Percentiles rank a stretch among this genome's conserved stretches.
phyloP scores from a whole-genome alignment of 352 stramenopile genomes.

The Pythium sukuiense region DNA sequence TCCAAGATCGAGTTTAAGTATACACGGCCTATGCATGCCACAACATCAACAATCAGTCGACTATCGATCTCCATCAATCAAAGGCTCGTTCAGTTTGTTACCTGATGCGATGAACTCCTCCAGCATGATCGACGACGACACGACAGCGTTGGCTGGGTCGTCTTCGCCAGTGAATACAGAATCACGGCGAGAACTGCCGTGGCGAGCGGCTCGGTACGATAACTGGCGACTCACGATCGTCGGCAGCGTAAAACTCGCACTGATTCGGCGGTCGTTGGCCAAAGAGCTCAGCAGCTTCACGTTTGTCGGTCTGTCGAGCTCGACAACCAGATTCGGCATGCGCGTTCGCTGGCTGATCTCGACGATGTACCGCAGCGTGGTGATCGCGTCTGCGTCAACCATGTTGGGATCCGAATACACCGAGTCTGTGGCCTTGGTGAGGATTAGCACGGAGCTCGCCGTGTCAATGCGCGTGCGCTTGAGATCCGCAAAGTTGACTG shows the following conservation, averaged over 20 bases:
- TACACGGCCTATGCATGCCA: constrained; percentile 41
- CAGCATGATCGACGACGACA: constrained; percentile 48
- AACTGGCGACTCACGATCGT: constrained; percentile 38
- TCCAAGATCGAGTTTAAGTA: constrained; percentile 78
- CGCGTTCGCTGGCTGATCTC: constrained; percentile 67
- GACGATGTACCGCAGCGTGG: constrained; percentile 77
- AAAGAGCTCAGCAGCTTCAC: constrained; percentile 78
- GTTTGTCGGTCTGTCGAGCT: constrained; percentile 72
- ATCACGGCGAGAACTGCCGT: constrained; percentile 42
- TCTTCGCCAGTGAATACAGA: constrained; percentile 44
- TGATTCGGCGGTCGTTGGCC: constrained; percentile 48
- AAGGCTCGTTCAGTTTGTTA: constrained; percentile 6
- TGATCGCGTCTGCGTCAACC: constrained; percentile 82
- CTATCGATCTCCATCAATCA: background rate
- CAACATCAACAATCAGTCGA: background rate
- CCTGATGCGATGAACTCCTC: constrained; percentile 75
- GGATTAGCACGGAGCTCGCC: constrained; percentile 61
- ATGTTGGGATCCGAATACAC: constrained; percentile 78
- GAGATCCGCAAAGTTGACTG: constrained; percentile 72
- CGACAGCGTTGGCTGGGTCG: constrained; percentile 30
- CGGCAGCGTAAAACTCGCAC: constrained; percentile 40
- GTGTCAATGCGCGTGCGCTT: constrained; percentile 63
- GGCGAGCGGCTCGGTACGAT: constrained; percentile 44
- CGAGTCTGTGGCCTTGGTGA: constrained; percentile 47
- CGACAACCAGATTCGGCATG: constrained; percentile 75